Base-by-base conservation (phyloP, 2,329 filamentous ascomycete genomes). In the Exserohilum rostratum region DNA sequence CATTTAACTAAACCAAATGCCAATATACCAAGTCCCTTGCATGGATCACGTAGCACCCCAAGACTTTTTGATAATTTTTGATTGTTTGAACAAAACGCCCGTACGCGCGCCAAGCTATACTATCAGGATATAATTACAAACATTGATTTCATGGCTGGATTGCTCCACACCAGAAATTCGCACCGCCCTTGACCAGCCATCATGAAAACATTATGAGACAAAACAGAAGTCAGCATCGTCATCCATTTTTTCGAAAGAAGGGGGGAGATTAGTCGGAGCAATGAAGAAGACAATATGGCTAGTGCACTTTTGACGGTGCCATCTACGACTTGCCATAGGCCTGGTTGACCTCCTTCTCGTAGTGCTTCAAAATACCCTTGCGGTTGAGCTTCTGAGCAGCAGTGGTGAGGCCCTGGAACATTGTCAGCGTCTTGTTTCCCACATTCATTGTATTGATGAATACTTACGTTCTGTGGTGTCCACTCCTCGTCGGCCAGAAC, bases 401-500 rank as follows among this genome's bases (percentile, higher is more conserved):
- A 4, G 81, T 83, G 4, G 79, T 79, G 30, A 83, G 72, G 37
- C 76, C 76, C 80, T 82, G 40, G 12, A 17, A 13, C 27, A 17
- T 6, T 50, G 53, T 72, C 65, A 73, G 67, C 20, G 38, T 20
- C 6, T 15, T 22, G 30, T 37, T 33, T 20, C 10, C 7, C 31
- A 5, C 31, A 31, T 18, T 33, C 25, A 11, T 12, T 9, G 18
- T 25, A 43, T 6, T 25, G 18, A 7, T 46, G 12, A 9, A 54
- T 17, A 84, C 90, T 87, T 80, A 93, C 90, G 71, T 87, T 95
- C 55, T 87, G 83, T 48, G 91, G 90, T 50, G 89, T 93, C 91
- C 91, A 96, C 76, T 96, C 91, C 71, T 93, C 91, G 61, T 93
- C 90, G 0, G 88, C 86, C 52, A 96, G 75, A 22, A 93, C 89